phyloP scores from a whole-genome alignment of 768 basidiomycete species.

The Tylopilus vinaceipallidus region DNA sequence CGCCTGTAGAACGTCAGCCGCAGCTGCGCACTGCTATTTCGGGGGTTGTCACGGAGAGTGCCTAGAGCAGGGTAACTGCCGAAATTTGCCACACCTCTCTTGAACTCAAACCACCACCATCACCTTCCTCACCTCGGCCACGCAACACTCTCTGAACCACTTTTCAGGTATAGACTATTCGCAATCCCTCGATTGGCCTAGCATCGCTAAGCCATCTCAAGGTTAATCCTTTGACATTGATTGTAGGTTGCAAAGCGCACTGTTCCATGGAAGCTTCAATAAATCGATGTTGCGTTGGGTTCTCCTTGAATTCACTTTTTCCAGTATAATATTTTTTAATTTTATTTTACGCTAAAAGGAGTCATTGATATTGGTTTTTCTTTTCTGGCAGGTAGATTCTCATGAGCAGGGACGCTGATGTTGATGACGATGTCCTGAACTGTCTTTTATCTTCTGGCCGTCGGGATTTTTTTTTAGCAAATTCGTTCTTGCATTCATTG shows the following conservation, averaged over 20 bases:
- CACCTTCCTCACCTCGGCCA: neutral
- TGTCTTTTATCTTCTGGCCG: neutral
- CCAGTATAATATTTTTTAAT: neutral
- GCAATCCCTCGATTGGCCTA: neutral
- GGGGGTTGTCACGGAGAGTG: slow-evolving; percentile 28
- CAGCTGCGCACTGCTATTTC: slow-evolving; percentile 8
- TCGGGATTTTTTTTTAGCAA: neutral
- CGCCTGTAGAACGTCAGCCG: neutral
- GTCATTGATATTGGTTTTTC: no score
- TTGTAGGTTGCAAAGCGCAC: neutral
- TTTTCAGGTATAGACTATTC: neutral
- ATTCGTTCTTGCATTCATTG: neutral
- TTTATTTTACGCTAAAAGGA: no score
- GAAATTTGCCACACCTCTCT: slow-evolving; percentile 23
- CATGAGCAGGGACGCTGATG: neutral
- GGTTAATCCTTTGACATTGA: neutral
- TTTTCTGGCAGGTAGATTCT: neutral
- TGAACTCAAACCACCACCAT: slow-evolving; percentile 35
- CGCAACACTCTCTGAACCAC: neutral
- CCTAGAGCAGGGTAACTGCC: slow-evolving; percentile 22
- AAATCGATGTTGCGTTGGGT: neutral
- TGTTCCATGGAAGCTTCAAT: neutral
- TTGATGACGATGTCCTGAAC: neutral
- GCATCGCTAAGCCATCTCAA: neutral
- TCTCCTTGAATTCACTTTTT: neutral